Evolutionary conservation across 2,329 filamentous ascomycete species (phyloP), one percentile per base, ranked within the genome.

Genomic region (Botrytis pseudocinerea): DNA sequence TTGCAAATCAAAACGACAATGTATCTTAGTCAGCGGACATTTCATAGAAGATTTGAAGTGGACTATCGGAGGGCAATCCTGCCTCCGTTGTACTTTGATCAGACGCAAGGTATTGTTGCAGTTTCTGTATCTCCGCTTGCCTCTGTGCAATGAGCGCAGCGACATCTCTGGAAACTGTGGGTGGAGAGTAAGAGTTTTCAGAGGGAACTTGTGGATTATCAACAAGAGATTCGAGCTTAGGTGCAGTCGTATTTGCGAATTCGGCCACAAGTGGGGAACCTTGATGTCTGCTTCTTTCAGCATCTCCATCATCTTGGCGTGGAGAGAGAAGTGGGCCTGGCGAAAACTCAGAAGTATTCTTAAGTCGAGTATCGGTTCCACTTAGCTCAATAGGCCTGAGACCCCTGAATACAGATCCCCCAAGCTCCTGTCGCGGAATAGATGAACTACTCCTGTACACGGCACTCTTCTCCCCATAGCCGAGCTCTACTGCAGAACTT

Each of bases 61-160:
- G 25, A 48, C 18, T 60, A 5, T 22, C 28, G 12, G 25, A 48
- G 38, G 18, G 16, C 6, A 46, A 14, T n/a, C 1, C 38, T 48
- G 51, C 25, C 28, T 25, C 40, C 1, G 48, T 40, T 18, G 22
- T 51, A 35, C 25, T 68, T 18, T 35, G 20, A 20, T 46, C 18
- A 32, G 20, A 20, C 60, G 40, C 12, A 59, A 66, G 25, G n/a
- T 72, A 68, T n/a, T 60, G 38, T 22, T 69, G 62, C 6, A 69
- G 40, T 35, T 69, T 28, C 35, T 60, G 38, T 38, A 72, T 69
- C 18, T 72, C 70, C 8, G 40, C 51, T 57, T 68, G 63, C 2
- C 51, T 68, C 22, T 60, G 51, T 59, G 63, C 16, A 69, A 61
- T 69, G 25, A 68, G n/a, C 18, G 40, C 16, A 25, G 40, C 16